phyloP scores from a whole-genome alignment of 495 filamentous ascomycete genomes.

The Aspergillus leporis region DNA sequence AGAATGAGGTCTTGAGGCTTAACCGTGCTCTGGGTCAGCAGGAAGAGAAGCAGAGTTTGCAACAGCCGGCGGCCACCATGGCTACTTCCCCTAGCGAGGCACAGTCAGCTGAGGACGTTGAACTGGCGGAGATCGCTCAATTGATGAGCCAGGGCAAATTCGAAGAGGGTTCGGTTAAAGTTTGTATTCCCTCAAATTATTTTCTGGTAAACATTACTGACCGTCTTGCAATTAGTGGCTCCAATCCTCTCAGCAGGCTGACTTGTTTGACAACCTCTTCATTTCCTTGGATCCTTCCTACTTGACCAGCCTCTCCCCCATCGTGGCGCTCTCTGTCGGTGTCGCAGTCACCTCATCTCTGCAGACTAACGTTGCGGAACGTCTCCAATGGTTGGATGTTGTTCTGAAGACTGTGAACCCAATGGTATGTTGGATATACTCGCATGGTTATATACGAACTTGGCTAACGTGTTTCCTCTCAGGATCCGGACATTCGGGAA shows the following conservation, averaged over 20 bases:
- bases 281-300: conserved; percentile 71
- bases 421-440: conserved; percentile 34
- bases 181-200: conserved; percentile 39
- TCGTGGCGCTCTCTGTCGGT: conserved; percentile 80
- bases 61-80: conserved; percentile 15
- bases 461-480: conserved; percentile 1
- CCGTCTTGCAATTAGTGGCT: conserved; percentile 66
- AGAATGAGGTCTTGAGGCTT: conserved; percentile 58
- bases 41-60: not conserved
- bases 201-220: not conserved
- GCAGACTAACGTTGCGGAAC: conserved; percentile 61
- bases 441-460: not conserved
- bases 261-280: conserved; percentile 81
- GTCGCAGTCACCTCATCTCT: conserved; percentile 76
- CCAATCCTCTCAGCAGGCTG: conserved; percentile 70
- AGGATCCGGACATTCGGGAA: conserved; percentile 77
- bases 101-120: conserved; percentile 61
- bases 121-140: conserved; percentile 63
- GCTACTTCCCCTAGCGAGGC: conserved; percentile 34
- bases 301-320: conserved; percentile 63
- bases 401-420: conserved; percentile 59
- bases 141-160: conserved; percentile 64
- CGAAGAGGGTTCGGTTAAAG: conserved; percentile 69
- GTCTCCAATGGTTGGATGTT: conserved; percentile 76
- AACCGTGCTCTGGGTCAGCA: conserved; percentile 33